These are phyloP conservation scores for Pilasporangium apinafurcum DNA, from an alignment of 352 stramenopile species.

Conservation along the genomic window DNA sequence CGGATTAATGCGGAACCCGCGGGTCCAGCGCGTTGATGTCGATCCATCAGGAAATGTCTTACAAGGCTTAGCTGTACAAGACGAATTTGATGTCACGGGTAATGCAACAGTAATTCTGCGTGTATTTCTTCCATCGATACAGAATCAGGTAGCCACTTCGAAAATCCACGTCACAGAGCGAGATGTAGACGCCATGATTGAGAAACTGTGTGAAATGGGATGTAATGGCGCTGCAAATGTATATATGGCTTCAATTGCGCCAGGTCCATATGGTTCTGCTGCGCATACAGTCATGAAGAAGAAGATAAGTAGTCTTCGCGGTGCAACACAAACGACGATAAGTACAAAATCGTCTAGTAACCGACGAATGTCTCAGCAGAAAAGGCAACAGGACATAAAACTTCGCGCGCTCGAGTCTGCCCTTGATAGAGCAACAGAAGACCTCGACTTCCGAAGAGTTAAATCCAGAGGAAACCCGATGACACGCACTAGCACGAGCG, in stretches of 20 bases:
- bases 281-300: constrained; percentile 13
- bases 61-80: constrained; percentile 6
- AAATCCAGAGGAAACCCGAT: background rate
- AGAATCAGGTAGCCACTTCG: background rate
- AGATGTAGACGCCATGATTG: constrained; percentile 8
- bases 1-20: constrained; percentile 22
- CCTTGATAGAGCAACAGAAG: constrained; percentile 7
- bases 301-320: background rate
- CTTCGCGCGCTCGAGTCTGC: constrained; percentile 30
- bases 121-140: constrained; percentile 6
- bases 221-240: background rate
- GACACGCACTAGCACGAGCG: background rate
- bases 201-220: constrained; percentile 6
- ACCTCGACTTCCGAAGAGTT: background rate
- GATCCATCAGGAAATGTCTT: constrained; percentile 9
- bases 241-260: background rate
- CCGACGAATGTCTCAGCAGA: constrained; percentile 6
- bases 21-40: constrained; percentile 17
- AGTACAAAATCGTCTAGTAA: background rate
- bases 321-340: constrained; percentile 1
- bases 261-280: constrained; percentile 18
- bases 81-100: constrained; percentile 11
- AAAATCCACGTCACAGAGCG: constrained; percentile 3
- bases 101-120: constrained; percentile 5
- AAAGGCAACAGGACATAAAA: constrained; percentile 29